A percentile compares a stretch with the other conserved stretches of the same genome.
These are phyloP conservation scores for Begonia fuchsioides DNA, from an alignment of 306 rosid genomes.

Conservation along the genomic window DNA sequence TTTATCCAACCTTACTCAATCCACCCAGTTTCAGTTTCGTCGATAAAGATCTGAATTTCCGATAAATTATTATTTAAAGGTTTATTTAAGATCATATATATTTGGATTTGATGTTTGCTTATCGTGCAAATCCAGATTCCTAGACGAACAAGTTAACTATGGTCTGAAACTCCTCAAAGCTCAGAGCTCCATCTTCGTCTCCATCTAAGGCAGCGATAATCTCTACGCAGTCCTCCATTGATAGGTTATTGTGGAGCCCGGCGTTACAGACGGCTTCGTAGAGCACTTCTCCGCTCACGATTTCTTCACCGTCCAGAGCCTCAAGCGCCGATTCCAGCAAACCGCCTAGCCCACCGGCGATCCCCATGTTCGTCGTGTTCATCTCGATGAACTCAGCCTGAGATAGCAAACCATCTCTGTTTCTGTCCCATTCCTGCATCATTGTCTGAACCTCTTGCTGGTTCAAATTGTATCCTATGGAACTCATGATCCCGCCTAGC, in stretches of 20 bases:
- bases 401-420: slow-evolving; percentile 50
- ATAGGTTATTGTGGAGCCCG: slow-evolving; percentile 13
- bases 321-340: slow-evolving; percentile 28
- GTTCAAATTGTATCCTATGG: slow-evolving; percentile 44
- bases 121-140: background rate
- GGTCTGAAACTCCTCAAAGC: slow-evolving; percentile 41
- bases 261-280: slow-evolving; percentile 25
- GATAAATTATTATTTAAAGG: too few relatives aligned
- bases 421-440: slow-evolving; percentile 51
- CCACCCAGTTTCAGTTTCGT: too few relatives aligned
- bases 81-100: too few relatives aligned
- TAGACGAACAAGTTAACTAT: slow-evolving; percentile 34
- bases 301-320: slow-evolving; percentile 30
- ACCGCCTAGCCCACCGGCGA: slow-evolving; percentile 20
- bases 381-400: slow-evolving; percentile 29
- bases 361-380: slow-evolving; percentile 40
- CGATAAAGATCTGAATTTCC: too few relatives aligned
- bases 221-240: slow-evolving; percentile 31
- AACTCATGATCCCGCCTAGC: slow-evolving; percentile 49
- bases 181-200: slow-evolving; percentile 65
- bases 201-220: slow-evolving; percentile 46
- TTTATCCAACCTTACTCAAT: too few relatives aligned
- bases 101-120: too few relatives aligned
- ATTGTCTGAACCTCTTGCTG: slow-evolving; percentile 41
- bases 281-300: slow-evolving; percentile 38